Evolutionary conservation across 179 eudicot species (phyloP), one percentile per base, ranked within the genome.

Genomic region (Sideroxylon spinosum): DNA sequence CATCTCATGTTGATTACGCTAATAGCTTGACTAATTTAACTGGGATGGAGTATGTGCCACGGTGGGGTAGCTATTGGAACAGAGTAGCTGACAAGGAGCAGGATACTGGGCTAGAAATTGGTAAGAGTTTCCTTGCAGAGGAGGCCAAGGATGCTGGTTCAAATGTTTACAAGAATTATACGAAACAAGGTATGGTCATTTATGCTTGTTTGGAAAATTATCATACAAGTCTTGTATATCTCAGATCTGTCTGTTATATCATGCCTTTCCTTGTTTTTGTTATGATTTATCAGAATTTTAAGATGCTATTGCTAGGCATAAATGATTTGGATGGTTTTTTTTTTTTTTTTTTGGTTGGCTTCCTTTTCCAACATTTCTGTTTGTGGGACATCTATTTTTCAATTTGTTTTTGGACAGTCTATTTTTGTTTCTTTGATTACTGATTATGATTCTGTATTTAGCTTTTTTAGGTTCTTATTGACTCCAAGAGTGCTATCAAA

Each of bases 31-130:
- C 86, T 55, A 87, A 37, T 37, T 37, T 37, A 37, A 37, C 44
- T 37, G 44, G 83, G 76, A 78, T 85, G 80, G 85, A 85, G 50
- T 86, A 80, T 50, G 74, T 77, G 10, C 82, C 88, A 9, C 80
- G 78, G 17, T 89, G 93, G 93, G 80, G 81, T 69, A 82, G 81
- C 70, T 26, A 56, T 73, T 86, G 87, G 89, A 81, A 81, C 72
- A 85, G 87, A 37, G 77, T 81, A 82, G 80, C 81, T 66, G 86
- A 89, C 72, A 83, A 76, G 68, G 86, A 87, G 79, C 81, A 74
- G 63, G 83, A 72, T 53, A 81, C 83, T 50, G 77, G 81, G 89
- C 52, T 60, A 7, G 85, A 82, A 4, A 57, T 64, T 82, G 82
- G 80, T 68, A 83, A 82, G 25, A 80, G 79, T 65, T 85, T 82